These are phyloP conservation scores for Exophiala sideris DNA, from an alignment of 2,329 filamentous ascomycete genomes.

Conservation along the genomic window DNA sequence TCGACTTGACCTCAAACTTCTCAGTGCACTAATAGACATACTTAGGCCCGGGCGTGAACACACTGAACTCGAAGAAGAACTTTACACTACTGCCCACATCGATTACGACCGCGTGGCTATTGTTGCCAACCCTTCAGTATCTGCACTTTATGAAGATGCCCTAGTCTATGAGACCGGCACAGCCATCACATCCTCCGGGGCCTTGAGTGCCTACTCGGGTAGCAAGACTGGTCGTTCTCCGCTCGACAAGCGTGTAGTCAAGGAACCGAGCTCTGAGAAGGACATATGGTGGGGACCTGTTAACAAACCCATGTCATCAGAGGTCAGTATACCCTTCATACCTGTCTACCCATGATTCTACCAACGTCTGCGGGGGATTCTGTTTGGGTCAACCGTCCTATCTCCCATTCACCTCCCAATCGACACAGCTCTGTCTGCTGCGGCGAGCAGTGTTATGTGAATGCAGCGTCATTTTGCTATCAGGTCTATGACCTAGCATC, in stretches of 20 bases:
- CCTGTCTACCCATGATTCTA: constrained; percentile 6
- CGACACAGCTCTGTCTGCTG: too few species aligned
- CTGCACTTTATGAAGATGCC: constrained; percentile 97
- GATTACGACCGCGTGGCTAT: constrained; percentile 98
- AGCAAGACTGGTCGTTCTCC: constrained; percentile 97
- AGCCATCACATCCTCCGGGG: constrained; percentile 92
- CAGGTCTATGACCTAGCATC: not conserved
- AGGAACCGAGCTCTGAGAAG: constrained; percentile 83
- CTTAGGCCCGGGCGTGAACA: constrained; percentile 72
- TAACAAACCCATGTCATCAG: constrained; percentile 96
- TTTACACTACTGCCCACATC: constrained; percentile 96
- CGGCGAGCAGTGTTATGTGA: too few species aligned
- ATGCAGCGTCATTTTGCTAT: not conserved
- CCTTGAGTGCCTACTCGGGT: constrained; percentile 94
- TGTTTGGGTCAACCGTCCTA: too few species aligned
- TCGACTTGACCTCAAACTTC: constrained; percentile 12
- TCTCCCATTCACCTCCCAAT: too few species aligned
- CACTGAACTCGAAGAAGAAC: constrained; percentile 96
- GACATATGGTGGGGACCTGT: constrained; percentile 99
- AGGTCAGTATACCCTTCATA: constrained; percentile 61
- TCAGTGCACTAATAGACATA: not conserved
- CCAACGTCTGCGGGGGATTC: too few species aligned
- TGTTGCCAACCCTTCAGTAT: constrained; percentile 91
- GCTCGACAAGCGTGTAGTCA: constrained; percentile 94
- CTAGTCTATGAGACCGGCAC: constrained; percentile 94